These are phyloP conservation scores for Phytophthora pinifolia DNA, from an alignment of 352 stramenopile genomes.

Conservation along the genomic window DNA sequence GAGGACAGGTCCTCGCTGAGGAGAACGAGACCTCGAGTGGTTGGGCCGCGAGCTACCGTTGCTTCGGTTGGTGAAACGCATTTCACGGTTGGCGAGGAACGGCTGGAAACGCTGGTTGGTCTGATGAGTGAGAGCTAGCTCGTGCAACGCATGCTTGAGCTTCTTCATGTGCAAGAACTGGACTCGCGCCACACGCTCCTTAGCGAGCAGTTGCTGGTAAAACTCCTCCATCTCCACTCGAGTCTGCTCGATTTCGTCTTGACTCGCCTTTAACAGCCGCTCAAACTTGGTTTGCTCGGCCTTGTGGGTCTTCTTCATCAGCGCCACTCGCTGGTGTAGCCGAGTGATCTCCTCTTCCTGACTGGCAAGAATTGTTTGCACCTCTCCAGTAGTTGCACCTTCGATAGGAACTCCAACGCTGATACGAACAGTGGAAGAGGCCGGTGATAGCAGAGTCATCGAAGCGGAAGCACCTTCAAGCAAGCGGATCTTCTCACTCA, in stretches of 20 bases:
- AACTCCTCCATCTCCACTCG: conserved; percentile 49
- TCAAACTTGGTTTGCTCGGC: conserved; percentile 56
- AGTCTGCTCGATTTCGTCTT: conserved; percentile 50
- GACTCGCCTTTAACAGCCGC: conserved; percentile 35
- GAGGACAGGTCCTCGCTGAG: conserved; percentile 5
- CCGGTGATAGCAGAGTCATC: conserved; percentile 6
- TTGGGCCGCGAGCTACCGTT: conserved; percentile 1
- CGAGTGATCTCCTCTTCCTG: conserved; percentile 70
- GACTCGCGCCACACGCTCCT: conserved; percentile 59
- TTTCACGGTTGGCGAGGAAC: conserved; percentile 35
- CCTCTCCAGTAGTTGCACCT: conserved; percentile 23
- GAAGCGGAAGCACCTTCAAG: conserved; percentile 33
- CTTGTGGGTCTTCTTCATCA: conserved; percentile 66
- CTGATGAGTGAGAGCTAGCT: conserved; percentile 50
- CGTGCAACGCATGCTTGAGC: conserved; percentile 66
- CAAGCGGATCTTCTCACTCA: conserved; percentile 45
- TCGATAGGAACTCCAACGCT: conserved; percentile 3
- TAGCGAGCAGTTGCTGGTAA: conserved; percentile 46
- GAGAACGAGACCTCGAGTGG: conserved; percentile 5
- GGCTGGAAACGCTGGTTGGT: conserved; percentile 57
- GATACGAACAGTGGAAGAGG: conserved; percentile 2
- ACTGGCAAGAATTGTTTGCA: conserved; percentile 49
- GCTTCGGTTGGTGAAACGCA: conserved; percentile 27
- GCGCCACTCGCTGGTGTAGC: conserved; percentile 53
- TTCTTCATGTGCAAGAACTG: conserved; percentile 78